phyloP scores from a whole-genome alignment of 371 early-diverging fungal species.

The Mucor piriformis region DNA sequence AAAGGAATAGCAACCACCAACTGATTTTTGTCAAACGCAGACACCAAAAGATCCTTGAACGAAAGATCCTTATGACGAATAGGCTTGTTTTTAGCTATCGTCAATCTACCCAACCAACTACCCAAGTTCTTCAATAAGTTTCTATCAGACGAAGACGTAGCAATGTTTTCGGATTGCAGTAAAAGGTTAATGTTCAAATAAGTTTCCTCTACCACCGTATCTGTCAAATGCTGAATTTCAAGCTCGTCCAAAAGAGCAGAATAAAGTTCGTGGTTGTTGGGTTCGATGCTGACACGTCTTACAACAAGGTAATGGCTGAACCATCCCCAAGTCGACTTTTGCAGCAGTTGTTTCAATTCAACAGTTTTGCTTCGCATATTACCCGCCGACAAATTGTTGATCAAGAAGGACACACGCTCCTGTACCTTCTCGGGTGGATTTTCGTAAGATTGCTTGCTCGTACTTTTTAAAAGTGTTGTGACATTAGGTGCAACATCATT shows the following conservation, averaged over 20 bases:
- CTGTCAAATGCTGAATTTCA: slow-evolving; percentile 55
- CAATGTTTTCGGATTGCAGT: slow-evolving; percentile 87
- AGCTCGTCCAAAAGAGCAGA: slow-evolving; percentile 75
- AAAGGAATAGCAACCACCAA: slow-evolving; percentile 96
- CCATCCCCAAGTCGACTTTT: slow-evolving; percentile 76
- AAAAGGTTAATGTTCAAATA: slow-evolving; percentile 79
- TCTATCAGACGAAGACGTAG: slow-evolving; percentile 84
- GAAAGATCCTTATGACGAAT: slow-evolving; percentile 92
- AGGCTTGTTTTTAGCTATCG: slow-evolving; percentile 89
- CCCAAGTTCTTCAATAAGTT: slow-evolving; percentile 91
- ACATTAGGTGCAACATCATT: slow-evolving; percentile 21
- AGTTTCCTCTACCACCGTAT: slow-evolving; percentile 86
- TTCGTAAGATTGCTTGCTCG: slow-evolving; percentile 33
- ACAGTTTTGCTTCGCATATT: slow-evolving; percentile 82
- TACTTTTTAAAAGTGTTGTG: slow-evolving; percentile 22
- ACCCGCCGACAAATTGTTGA: slow-evolving; percentile 89
- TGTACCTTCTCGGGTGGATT: slow-evolving; percentile 74
- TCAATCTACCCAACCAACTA: slow-evolving; percentile 95
- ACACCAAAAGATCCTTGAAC: slow-evolving; percentile 89
- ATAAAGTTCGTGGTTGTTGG: slow-evolving; percentile 91
- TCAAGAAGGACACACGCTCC: slow-evolving; percentile 92
- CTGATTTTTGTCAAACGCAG: slow-evolving; percentile 84
- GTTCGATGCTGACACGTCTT: slow-evolving; percentile 91
- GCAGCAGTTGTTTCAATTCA: slow-evolving; percentile 81
- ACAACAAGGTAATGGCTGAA: slow-evolving; percentile 92